Conservation (phyloP, 1,284 basidiomycete genomes). For the Apiotrichum laibachii region DNA sequence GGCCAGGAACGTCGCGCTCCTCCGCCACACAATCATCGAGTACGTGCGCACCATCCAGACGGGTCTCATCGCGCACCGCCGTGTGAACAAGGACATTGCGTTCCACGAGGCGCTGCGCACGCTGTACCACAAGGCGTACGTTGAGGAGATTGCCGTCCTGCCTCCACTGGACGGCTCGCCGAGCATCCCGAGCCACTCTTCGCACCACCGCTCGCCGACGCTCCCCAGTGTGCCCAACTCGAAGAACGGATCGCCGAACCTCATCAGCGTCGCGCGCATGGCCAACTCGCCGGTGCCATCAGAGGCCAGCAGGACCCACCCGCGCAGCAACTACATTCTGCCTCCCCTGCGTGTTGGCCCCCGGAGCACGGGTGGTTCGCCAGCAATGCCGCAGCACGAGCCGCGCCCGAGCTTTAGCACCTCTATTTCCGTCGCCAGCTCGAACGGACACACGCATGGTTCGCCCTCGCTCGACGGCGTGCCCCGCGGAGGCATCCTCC, state of each 20-base stretch:
- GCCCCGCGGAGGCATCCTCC: slow-evolving; percentile 12
- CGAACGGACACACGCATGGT: slow-evolving; percentile 8
- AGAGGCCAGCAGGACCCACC: neutral
- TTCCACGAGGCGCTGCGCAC: slow-evolving; percentile 88
- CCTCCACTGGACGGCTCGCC: slow-evolving; percentile 22
- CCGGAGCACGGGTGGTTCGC: neutral
- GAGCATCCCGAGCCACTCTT: neutral
- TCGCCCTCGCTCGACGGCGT: slow-evolving; percentile 8
- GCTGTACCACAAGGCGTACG: slow-evolving; percentile 85
- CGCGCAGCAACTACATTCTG: slow-evolving; percentile 13
- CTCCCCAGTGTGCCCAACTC: neutral
- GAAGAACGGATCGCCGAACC: neutral
- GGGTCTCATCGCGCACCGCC: slow-evolving; percentile 73
- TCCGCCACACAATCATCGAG: slow-evolving; percentile 73
- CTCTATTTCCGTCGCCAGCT: slow-evolving; percentile 10
- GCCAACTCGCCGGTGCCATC: slow-evolving; percentile 4
- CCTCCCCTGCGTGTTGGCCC: slow-evolving; percentile 21
- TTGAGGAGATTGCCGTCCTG: slow-evolving; percentile 66
- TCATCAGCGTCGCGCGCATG: neutral
- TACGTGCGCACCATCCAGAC: slow-evolving; percentile 79
- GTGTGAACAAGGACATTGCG: slow-evolving; percentile 76
- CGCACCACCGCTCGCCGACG: neutral
- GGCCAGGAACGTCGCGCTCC: slow-evolving; percentile 64
- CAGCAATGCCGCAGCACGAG: neutral
- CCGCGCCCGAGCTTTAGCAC: slow-evolving; percentile 14